Percentiles rank a stretch among this genome's conserved stretches.
phyloP scores from a whole-genome alignment of 192 early-diverging fungal genomes.

The Bifiguratus adelaidae region DNA sequence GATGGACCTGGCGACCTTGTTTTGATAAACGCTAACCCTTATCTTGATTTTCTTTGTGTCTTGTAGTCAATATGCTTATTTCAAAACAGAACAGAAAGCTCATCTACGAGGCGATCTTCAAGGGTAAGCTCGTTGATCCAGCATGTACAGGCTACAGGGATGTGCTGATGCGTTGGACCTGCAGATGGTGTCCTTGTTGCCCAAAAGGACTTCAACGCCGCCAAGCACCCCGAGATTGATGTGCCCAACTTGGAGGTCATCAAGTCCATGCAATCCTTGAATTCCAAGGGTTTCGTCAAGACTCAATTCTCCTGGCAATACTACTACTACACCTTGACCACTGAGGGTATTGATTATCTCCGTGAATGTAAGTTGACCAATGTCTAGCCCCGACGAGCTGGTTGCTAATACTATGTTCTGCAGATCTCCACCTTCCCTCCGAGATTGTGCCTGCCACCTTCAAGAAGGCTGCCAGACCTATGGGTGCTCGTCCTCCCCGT shows the following conservation, averaged over 20 bases:
- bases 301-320: conserved; percentile 99
- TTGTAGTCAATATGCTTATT: conserved; percentile 97
- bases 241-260: conserved; percentile 99
- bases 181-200: conserved; percentile 97
- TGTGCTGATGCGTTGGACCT: conserved; percentile 4
- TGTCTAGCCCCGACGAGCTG: background rate
- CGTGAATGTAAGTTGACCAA: conserved; percentile 50
- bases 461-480: conserved; percentile 86
- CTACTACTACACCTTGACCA: conserved; percentile 99
- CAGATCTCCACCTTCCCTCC: conserved; percentile 88
- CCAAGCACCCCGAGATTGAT: conserved; percentile 92
- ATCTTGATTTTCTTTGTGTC: no score
- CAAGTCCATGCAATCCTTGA: conserved; percentile 96
- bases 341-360: conserved; percentile 96
- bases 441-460: conserved; percentile 96
- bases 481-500: conserved; percentile 62
- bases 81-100: conserved; percentile 92
- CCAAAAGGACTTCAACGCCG: conserved; percentile 97
- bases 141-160: background rate
- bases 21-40: no score
- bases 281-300: conserved; percentile 89
- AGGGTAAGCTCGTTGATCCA: conserved; percentile 49
- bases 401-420: background rate
- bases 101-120: conserved; percentile 92
- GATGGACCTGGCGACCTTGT: no score